Evolutionary conservation across 495 filamentous ascomycete genomes (phyloP).

Genomic region (Pseudomonodictys pantanalensis): DNA sequence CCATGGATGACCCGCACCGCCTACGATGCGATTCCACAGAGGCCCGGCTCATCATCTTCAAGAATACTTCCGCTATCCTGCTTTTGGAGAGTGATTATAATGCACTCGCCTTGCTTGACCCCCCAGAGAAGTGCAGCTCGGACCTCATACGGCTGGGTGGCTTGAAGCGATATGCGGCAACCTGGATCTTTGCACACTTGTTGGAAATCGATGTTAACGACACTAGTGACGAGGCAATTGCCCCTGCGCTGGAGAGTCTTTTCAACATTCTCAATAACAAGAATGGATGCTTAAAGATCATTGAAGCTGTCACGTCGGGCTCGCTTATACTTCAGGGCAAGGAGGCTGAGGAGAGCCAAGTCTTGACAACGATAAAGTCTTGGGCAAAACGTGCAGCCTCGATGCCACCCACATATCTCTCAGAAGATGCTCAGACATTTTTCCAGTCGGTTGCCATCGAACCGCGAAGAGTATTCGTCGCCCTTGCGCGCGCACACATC

Average conservation of each 20-base stretch:
- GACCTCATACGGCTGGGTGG: neutral
- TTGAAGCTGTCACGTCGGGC: neutral
- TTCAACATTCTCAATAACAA: neutral
- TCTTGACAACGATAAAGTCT: neutral
- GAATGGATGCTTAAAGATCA: neutral
- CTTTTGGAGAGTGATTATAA: neutral
- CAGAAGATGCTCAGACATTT: neutral
- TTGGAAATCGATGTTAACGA: neutral
- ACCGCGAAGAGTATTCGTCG: neutral
- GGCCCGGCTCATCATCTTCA: neutral
- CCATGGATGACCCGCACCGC: neutral
- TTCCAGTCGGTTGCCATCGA: neutral
- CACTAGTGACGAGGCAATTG: neutral
- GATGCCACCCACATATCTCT: neutral
- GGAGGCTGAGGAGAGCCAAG: neutral
- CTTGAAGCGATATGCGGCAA: neutral
- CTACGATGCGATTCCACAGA: neutral
- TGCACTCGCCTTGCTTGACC: neutral
- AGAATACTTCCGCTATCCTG: neutral
- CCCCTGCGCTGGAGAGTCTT: neutral
- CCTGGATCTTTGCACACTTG: neutral
- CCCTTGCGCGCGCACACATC: neutral
- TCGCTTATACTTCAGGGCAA: neutral
- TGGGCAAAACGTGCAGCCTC: neutral
- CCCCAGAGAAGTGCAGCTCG: neutral